phyloP scores from a whole-genome alignment of 2,329 filamentous ascomycete genomes.

The Apiospora kogelbergensis region DNA sequence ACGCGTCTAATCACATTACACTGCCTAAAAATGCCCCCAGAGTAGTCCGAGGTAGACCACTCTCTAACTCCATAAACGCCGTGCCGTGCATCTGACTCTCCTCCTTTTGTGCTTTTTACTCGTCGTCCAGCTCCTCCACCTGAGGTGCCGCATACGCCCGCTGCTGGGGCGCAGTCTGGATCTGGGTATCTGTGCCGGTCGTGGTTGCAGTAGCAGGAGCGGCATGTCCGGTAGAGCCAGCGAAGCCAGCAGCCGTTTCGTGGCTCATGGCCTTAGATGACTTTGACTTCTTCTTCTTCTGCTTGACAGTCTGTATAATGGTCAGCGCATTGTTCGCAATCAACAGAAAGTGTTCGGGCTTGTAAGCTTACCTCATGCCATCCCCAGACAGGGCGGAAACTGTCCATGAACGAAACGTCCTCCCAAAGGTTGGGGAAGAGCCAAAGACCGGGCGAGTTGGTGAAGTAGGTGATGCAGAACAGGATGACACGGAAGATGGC shows the following conservation, averaged over 20 bases:
- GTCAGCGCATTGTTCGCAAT: not conserved
- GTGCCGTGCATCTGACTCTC: not conserved
- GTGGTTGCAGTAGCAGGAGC: slow-evolving; percentile 54
- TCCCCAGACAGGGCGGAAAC: slow-evolving; percentile 93
- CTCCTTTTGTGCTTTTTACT: slow-evolving; percentile 29
- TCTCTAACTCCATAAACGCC: slow-evolving; percentile 6
- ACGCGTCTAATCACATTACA: not conserved
- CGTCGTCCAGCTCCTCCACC: slow-evolving; percentile 54
- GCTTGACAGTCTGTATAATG: slow-evolving; percentile 31
- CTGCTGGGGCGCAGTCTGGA: slow-evolving; percentile 39
- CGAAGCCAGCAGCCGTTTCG: slow-evolving; percentile 41
- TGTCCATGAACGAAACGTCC: slow-evolving; percentile 97
- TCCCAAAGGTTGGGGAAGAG: slow-evolving; percentile 97
- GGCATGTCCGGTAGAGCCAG: slow-evolving; percentile 52
- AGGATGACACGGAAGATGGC: slow-evolving; percentile 94
- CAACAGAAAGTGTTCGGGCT: not conserved
- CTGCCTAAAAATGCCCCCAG: not conserved
- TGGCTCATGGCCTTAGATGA: slow-evolving; percentile 41
- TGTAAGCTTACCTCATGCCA: slow-evolving; percentile 84
- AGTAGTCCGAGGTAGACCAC: not conserved
- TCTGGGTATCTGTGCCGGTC: slow-evolving; percentile 55
- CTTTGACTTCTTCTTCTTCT: slow-evolving; percentile 61
- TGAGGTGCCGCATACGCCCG: slow-evolving; percentile 48
- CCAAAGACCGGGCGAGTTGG: slow-evolving; percentile 86
- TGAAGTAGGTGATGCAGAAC: slow-evolving; percentile 90